Evolutionary conservation across 495 filamentous ascomycete genomes (phyloP).

Genomic region (Aspergillus conjunctus): DNA sequence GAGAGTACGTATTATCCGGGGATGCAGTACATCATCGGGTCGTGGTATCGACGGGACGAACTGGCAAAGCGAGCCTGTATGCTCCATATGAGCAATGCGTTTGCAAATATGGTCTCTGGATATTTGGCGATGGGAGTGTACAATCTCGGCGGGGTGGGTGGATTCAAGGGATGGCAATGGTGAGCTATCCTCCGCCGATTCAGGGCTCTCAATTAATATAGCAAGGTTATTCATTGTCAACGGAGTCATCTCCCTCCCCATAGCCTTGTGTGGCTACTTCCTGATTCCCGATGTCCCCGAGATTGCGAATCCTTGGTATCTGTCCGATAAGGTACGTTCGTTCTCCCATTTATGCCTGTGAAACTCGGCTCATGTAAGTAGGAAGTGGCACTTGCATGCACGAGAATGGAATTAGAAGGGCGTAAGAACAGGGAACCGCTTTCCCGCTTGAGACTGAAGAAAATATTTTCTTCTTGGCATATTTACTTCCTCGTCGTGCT

Average conservation of each 20-base stretch:
- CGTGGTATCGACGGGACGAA: constrained; percentile 57
- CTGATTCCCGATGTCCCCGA: constrained; percentile 63
- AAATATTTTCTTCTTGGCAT: constrained; percentile 57
- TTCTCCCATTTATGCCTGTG: neutral
- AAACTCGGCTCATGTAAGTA: constrained; percentile 18
- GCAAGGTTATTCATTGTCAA: constrained; percentile 46
- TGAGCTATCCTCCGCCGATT: constrained; percentile 14
- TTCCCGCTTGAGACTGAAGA: constrained; percentile 50
- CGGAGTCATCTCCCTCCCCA: constrained; percentile 49
- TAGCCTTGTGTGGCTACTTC: constrained; percentile 58
- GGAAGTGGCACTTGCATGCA: constrained; percentile 47
- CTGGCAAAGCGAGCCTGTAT: constrained; percentile 63
- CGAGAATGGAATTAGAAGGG: constrained; percentile 52
- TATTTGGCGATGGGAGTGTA: constrained; percentile 60
- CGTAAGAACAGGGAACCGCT: constrained; percentile 46
- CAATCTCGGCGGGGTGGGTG: constrained; percentile 47
- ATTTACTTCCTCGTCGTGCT: constrained; percentile 49
- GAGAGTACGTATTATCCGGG: constrained; percentile 51
- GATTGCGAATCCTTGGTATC: constrained; percentile 57
- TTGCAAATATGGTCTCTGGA: constrained; percentile 60
- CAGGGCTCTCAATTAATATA: neutral
- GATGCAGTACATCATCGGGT: constrained; percentile 50
- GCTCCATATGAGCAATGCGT: constrained; percentile 57
- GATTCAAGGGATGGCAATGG: constrained; percentile 53
- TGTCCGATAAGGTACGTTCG: constrained; percentile 37